A percentile compares a stretch with the other conserved stretches of the same genome.
phyloP scores from a whole-genome alignment of 371 early-diverging fungal species.

The Apophysomyces ossiformis region DNA sequence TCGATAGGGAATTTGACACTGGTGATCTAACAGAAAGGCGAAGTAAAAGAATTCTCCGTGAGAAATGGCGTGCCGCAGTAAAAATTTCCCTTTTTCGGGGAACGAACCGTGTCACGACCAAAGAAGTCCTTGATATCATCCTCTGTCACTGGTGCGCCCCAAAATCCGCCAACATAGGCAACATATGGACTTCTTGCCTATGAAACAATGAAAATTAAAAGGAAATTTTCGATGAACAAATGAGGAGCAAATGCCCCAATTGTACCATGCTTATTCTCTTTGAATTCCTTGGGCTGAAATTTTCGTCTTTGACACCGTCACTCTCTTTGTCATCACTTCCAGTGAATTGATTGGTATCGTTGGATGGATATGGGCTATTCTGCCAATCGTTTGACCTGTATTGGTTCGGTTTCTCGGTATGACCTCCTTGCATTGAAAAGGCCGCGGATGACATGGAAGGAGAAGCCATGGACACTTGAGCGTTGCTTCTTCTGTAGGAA shows the following conservation, averaged over 20 bases:
- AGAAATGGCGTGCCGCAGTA: background rate
- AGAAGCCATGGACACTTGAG: constrained; percentile 22
- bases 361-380: constrained; percentile 10
- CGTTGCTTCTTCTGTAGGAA: constrained; percentile 55
- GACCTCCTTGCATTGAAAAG: constrained; percentile 17
- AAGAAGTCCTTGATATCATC: constrained; percentile 52
- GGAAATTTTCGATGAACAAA: background rate
- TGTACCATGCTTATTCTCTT: constrained; percentile 32
- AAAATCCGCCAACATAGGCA: constrained; percentile 50
- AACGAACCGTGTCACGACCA: constrained; percentile 46
- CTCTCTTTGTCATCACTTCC: constrained; percentile 17
- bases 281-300: constrained; percentile 18
- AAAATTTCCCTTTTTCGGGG: background rate
- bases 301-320: constrained; percentile 21
- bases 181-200: constrained; percentile 42
- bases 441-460: constrained; percentile 33
- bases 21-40: constrained; percentile 28
- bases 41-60: background rate
- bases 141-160: constrained; percentile 43
- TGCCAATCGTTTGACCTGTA: constrained; percentile 30
- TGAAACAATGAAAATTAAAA: background rate
- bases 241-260: background rate
- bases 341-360: constrained; percentile 12
- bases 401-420: constrained; percentile 35
- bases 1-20: constrained; percentile 52